Base-by-base conservation (phyloP, 768 basidiomycete genomes). In the Leccinum disarticulatum region DNA sequence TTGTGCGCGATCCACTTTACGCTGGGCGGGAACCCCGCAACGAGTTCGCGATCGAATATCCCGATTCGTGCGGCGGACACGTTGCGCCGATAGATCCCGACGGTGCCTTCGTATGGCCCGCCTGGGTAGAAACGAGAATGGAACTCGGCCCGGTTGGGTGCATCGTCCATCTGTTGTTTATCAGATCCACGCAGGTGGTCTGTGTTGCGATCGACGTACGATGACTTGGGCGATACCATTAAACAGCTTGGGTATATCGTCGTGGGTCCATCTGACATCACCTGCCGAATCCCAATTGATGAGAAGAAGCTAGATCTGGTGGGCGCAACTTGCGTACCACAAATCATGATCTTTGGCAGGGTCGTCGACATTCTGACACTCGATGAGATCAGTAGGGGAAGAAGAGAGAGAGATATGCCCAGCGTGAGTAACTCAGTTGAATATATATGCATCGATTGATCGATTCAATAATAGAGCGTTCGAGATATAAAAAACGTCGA, bases 1-100 rank as follows among this genome's bases (percentile, higher is more conserved):
- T 92, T 93, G 70, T 93, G 91, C 2, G 87, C 89, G 68, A 95
- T 91, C 87, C 88, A 93, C 71, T 85, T 84, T 53, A 94, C 80
- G 28, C 78, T 79, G 1, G 78, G 56, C 1, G 91, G 85, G 4
- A 95, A 77, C 0, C 80, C 82, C 43, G 79, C 72, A 62, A 96
- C 70, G 52, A 87, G 73, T 36, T 79, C 80, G 30, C 72, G 69
- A 64, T 87, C 82, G 54, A 81, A 84, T 25, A 78, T 66, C n/a
- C 81, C 83, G 57, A 83, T 79, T 52, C 71, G 74, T 54, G 72
- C 69, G 10, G 77, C 74, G 17, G 79, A 80, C 43, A 72, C 61
- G 65, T 81, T 79, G 63, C 81, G 76, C 14, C 81, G 48, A 49
- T 83, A 86, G 57, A 86, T 79, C 11, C 77, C 85, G 22, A 78